Evolutionary conservation across 1,284 basidiomycete species (phyloP).

Genomic region (Testicularia cyperi): DNA sequence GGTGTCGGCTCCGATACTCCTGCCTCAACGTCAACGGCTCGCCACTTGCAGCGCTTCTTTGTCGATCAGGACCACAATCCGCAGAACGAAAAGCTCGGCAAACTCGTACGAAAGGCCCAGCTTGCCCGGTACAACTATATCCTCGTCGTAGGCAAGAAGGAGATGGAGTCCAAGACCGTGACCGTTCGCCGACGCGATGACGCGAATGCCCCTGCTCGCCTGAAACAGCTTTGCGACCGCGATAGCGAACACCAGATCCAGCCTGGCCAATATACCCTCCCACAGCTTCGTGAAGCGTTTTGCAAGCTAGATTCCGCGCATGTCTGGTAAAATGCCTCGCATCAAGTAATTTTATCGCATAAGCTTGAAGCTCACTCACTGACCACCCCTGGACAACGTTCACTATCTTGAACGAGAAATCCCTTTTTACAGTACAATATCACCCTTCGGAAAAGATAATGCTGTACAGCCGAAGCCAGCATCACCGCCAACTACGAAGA

Average conservation of each 20-base stretch:
- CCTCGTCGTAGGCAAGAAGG: conserved; percentile 52
- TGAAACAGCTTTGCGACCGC: conserved; percentile 3
- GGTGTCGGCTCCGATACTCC: conserved; percentile 8
- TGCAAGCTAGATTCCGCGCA: conserved; percentile 18
- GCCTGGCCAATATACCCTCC: conserved; percentile 5
- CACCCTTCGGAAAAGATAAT: no score
- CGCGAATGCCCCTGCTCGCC: conserved; percentile 4
- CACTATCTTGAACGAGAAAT: no score
- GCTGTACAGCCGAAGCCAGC: no score
- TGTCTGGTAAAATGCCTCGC: conserved; percentile 9
- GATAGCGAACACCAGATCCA: neutral
- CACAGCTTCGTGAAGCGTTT: conserved; percentile 14
- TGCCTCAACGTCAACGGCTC: conserved; percentile 1
- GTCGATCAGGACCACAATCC: conserved; percentile 50
- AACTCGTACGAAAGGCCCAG: conserved; percentile 48
- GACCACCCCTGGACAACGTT: no score
- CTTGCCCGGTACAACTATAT: conserved; percentile 50
- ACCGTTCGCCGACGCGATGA: conserved; percentile 44
- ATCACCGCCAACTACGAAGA: no score
- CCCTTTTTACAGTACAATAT: no score
- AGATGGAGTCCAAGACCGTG: conserved; percentile 41
- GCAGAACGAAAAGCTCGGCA: conserved; percentile 45
- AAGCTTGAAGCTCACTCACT: no score
- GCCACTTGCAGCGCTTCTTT: conserved; percentile 46
- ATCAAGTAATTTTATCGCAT: no score